Evolutionary conservation across 345 rosid genomes (phyloP), one percentile per base, ranked within the genome.

Genomic region (Brassica incana): DNA sequence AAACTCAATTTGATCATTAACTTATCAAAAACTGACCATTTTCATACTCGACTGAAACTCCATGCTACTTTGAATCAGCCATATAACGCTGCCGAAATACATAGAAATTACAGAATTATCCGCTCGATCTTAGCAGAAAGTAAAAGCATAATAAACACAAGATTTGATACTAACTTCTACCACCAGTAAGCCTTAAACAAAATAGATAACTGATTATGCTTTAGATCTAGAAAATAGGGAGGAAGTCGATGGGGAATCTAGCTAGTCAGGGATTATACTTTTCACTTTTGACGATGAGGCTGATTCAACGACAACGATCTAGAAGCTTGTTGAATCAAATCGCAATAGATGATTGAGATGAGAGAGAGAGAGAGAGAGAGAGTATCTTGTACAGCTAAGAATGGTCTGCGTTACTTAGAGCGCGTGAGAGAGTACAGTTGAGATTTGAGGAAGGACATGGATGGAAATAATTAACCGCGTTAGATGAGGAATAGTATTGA

Each of bases 331-430:
- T 38, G 77, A 72, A 72, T 32, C 58, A 63, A 54, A 62, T 20
- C 62, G 33, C 32, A 25, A 32, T 23, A 45, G 32, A 52, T 67
- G 71, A 43, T 11, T 5, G 11, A 54, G 64, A 72, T 61, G 58
- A 62, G 62, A 54, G 36, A 71, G 63, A 52, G 59, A 52, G 20
- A 63, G 70, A 77, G 45, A 69, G 71, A 61, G 40, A 64, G 71
- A 4, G 72, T 38, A 50, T 43, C n/a, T 73, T n/a, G 78, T 79
- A 73, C 82, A 79, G 82, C 82, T 79, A 79, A 73, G 78, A 79
- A 73, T 73, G 60, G 72, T 72, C 81, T 72, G 77, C 59, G 76
- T 72, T 72, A 58, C 12, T 20, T 15, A 58, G 10, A 64, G 70
- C 30, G 60, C 75, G 75, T 25, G 77, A 62, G 77, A 48, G 63